phyloP scores from a whole-genome alignment of 2,329 filamentous ascomycete species.

The Massarina eburnea region DNA sequence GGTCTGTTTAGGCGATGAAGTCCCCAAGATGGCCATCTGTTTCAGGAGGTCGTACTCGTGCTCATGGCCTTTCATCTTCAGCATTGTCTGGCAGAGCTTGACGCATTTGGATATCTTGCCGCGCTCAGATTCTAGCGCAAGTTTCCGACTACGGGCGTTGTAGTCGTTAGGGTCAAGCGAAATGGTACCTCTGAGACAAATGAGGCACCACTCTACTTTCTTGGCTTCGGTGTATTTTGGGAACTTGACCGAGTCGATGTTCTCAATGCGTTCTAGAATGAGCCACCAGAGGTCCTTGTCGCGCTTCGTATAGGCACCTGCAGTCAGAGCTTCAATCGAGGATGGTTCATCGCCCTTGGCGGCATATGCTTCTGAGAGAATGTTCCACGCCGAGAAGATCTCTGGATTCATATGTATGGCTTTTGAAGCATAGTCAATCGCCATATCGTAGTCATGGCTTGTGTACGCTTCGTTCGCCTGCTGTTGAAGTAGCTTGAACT shows the following conservation, averaged over 20 bases:
- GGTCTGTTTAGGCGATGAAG: constrained; percentile 51
- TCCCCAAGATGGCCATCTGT: constrained; percentile 59
- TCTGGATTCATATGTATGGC: constrained; percentile 57
- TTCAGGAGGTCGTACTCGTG: constrained; percentile 58
- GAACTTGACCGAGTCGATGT: constrained; percentile 43
- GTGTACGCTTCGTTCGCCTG: constrained; percentile 70
- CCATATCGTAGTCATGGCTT: constrained; percentile 59
- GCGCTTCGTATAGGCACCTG: constrained; percentile 59
- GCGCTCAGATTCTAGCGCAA: constrained; percentile 57
- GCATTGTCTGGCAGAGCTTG: constrained; percentile 53
- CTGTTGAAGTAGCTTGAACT: constrained; percentile 69
- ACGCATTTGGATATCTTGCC: constrained; percentile 37
- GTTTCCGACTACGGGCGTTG: constrained; percentile 57
- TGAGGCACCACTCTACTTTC: constrained; percentile 31
- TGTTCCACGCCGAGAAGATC: constrained; percentile 62
- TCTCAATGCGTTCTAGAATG: constrained; percentile 56
- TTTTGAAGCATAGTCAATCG: constrained; percentile 34
- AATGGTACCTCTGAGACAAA: constrained; percentile 51
- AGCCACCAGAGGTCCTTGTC: constrained; percentile 60
- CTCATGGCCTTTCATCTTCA: constrained; percentile 57
- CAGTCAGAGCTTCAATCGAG: constrained; percentile 58
- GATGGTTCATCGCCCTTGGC: constrained; percentile 59
- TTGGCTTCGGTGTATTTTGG: constrained; percentile 29
- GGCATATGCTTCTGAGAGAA: constrained; percentile 61
- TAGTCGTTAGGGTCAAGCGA: constrained; percentile 54